These are phyloP conservation scores for Alternaria viburni DNA, from an alignment of 2,329 filamentous ascomycete species.

Conservation along the genomic window DNA sequence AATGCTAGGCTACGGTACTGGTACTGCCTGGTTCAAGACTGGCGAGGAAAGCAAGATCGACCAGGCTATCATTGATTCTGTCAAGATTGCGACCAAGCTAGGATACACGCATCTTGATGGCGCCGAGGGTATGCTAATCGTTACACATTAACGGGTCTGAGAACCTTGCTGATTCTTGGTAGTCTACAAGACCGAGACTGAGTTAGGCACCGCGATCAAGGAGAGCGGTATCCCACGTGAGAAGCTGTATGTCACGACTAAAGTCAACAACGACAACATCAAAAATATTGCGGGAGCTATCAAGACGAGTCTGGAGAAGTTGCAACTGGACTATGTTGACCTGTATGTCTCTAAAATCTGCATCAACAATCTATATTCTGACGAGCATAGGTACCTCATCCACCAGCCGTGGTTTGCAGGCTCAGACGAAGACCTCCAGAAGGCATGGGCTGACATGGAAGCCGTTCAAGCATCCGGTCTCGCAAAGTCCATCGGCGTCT, in stretches of 20 bases:
- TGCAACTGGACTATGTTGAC: constrained; percentile 67
- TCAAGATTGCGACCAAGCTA: constrained; percentile 69
- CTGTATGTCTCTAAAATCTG: constrained; percentile 52
- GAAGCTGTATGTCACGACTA: constrained; percentile 62
- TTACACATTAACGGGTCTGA: not conserved
- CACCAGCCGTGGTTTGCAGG: constrained; percentile 66
- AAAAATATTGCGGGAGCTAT: constrained; percentile 63
- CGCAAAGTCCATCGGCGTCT: constrained; percentile 67
- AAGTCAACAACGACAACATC: constrained; percentile 58
- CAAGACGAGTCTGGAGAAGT: constrained; percentile 63
- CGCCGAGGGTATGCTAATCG: constrained; percentile 64
- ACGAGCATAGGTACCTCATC: constrained; percentile 61
- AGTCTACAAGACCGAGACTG: constrained; percentile 60
- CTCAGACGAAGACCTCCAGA: constrained; percentile 61
- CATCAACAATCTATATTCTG: not conserved
- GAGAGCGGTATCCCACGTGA: constrained; percentile 52
- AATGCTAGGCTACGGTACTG: constrained; percentile 74
- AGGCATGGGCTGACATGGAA: constrained; percentile 67
- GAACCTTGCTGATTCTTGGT: not conserved
- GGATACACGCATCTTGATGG: constrained; percentile 78
- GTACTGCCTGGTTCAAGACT: constrained; percentile 69
- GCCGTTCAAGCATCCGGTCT: constrained; percentile 62
- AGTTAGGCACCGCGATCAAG: constrained; percentile 57
- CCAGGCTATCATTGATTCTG: constrained; percentile 60
- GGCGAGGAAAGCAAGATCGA: constrained; percentile 61